Conservation (phyloP, 2,329 filamentous ascomycete species). For the Aspergillus hiratsukae region DNA sequence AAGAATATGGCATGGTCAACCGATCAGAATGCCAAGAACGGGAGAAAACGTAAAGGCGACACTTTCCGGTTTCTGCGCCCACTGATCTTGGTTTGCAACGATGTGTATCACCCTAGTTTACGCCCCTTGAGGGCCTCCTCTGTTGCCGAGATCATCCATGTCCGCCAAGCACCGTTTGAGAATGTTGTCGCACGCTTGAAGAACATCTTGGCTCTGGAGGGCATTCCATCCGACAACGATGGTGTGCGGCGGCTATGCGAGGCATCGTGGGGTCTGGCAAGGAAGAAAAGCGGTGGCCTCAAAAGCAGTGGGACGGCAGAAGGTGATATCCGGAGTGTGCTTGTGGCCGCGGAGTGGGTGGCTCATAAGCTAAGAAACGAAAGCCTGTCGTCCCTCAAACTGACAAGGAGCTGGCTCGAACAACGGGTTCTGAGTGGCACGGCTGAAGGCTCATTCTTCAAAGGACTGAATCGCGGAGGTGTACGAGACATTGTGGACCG, state of each 20-base stretch:
- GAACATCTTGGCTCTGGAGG: slow-evolving; percentile 80
- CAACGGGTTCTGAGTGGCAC: slow-evolving; percentile 51
- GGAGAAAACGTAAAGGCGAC: slow-evolving; percentile 65
- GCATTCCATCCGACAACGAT: slow-evolving; percentile 81
- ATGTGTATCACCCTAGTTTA: slow-evolving; percentile 87
- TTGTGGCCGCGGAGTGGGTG: slow-evolving; percentile 63
- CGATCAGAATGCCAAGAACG: slow-evolving; percentile 20
- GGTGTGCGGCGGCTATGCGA: slow-evolving; percentile 71
- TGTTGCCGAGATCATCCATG: slow-evolving; percentile 84
- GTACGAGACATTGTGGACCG: slow-evolving; percentile 62
- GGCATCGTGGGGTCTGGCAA: slow-evolving; percentile 61
- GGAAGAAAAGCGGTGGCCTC: slow-evolving; percentile 49
- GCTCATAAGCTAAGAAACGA: slow-evolving; percentile 54
- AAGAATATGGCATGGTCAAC: slow-evolving; percentile 57
- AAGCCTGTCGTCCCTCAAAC: slow-evolving; percentile 31
- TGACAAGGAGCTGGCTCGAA: slow-evolving; percentile 60
- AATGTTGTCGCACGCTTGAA: slow-evolving; percentile 79
- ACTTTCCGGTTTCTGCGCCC: slow-evolving; percentile 83
- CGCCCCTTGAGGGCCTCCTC: slow-evolving; percentile 79
- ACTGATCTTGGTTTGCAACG: slow-evolving; percentile 92
- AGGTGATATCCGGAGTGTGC: slow-evolving; percentile 59
- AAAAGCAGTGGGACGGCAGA: slow-evolving; percentile 44
- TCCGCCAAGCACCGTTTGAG: slow-evolving; percentile 82
- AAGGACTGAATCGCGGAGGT: slow-evolving; percentile 59
- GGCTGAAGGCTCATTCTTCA: slow-evolving; percentile 49